phyloP scores from a whole-genome alignment of 805 yeast species.

The Ogataea nonfermentans region DNA sequence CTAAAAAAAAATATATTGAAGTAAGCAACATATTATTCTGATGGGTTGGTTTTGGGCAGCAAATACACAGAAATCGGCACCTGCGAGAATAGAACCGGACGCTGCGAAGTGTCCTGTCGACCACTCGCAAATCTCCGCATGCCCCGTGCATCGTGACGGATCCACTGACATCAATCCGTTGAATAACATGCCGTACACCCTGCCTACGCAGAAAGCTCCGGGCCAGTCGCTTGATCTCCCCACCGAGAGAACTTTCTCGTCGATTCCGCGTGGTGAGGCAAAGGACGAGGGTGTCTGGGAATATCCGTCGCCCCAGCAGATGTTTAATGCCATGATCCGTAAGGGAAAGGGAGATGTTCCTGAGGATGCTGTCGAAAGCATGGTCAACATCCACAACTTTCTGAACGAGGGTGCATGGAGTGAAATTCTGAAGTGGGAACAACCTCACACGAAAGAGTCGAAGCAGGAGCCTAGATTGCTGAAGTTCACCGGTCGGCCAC shows the following conservation, averaged over 20 bases:
- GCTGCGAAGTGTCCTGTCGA: slow-evolving; percentile 30
- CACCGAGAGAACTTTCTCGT: slow-evolving; percentile 76
- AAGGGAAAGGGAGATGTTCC: slow-evolving; percentile 91
- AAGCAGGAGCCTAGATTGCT: slow-evolving; percentile 69
- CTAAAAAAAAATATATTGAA: neutral
- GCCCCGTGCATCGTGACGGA: slow-evolving; percentile 36
- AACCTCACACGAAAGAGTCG: slow-evolving; percentile 55
- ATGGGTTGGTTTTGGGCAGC: slow-evolving; percentile 92
- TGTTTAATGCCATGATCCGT: slow-evolving; percentile 95
- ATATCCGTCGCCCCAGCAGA: slow-evolving; percentile 98
- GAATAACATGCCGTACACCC: slow-evolving; percentile 81
- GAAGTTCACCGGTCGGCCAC: slow-evolving; percentile 90
- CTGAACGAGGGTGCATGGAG: slow-evolving; percentile 97
- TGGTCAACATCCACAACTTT: slow-evolving; percentile 97
- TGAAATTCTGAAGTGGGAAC: slow-evolving; percentile 91
- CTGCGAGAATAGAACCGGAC: neutral
- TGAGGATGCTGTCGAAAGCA: slow-evolving; percentile 92
- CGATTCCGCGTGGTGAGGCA: slow-evolving; percentile 80
- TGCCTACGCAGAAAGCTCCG: slow-evolving; percentile 66
- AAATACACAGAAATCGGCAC: slow-evolving; percentile 4
- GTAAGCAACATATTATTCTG: neutral
- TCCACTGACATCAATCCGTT: slow-evolving; percentile 62
- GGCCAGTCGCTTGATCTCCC: slow-evolving; percentile 81
- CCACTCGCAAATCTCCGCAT: slow-evolving; percentile 24
- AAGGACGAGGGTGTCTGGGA: slow-evolving; percentile 85